phyloP scores from a whole-genome alignment of 1,139 yeast species.

The Yamadazyma mexicana region DNA sequence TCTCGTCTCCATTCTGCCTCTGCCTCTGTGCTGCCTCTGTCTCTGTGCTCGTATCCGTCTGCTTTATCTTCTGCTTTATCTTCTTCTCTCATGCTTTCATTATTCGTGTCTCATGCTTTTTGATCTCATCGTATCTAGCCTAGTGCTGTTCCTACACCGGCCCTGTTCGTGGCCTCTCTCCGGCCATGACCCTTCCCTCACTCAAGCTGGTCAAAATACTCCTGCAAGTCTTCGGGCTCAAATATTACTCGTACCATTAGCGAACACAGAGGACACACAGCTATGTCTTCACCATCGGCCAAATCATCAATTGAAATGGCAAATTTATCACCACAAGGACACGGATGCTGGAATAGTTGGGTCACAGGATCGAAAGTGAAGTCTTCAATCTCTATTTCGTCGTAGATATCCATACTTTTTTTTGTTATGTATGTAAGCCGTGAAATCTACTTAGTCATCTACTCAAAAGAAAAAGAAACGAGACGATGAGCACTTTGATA shows the following conservation, averaged over 20 bases:
- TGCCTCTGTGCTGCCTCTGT: too few relatives aligned
- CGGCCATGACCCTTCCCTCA: background rate
- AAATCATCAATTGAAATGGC: constrained; percentile 85
- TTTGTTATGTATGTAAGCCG: too few relatives aligned
- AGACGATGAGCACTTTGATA: background rate
- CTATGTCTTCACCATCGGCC: constrained; percentile 88
- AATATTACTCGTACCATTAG: constrained; percentile 89
- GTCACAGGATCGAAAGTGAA: constrained; percentile 83
- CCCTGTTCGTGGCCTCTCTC: too few relatives aligned
- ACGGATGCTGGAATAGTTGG: constrained; percentile 87
- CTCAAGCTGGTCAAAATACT: constrained; percentile 25
- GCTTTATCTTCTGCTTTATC: too few relatives aligned
- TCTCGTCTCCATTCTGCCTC: too few relatives aligned
- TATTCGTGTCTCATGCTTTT: too few relatives aligned
- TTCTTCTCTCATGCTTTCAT: too few relatives aligned
- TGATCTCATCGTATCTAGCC: too few relatives aligned
- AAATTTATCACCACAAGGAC: constrained; percentile 97
- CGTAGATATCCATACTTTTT: constrained; percentile 67
- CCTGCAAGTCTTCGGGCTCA: constrained; percentile 54
- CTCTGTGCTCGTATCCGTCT: too few relatives aligned
- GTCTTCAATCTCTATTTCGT: constrained; percentile 95
- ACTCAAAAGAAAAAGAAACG: background rate
- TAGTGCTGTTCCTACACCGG: too few relatives aligned
- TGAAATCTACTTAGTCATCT: too few relatives aligned
- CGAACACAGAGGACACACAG: constrained; percentile 96